phyloP scores from a whole-genome alignment of 345 rosid species.

The Passiflora organensis region DNA sequence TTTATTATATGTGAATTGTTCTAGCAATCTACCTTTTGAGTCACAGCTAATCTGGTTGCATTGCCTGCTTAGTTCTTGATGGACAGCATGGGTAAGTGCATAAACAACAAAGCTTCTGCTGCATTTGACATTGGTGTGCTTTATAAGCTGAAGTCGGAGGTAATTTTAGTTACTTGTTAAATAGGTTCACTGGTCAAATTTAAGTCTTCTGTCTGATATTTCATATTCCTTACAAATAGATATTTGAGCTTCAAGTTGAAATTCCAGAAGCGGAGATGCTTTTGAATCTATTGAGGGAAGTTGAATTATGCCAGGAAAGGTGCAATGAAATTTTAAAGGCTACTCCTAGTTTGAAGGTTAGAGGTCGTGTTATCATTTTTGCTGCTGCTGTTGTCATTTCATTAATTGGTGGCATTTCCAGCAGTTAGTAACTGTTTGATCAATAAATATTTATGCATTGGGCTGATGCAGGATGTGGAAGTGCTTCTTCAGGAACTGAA shows the following conservation, averaged over 20 bases:
- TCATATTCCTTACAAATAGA: constrained; percentile 33
- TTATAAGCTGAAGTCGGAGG: constrained; percentile 75
- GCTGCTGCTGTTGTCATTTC: constrained; percentile 7
- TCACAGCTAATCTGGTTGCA: constrained; percentile 15
- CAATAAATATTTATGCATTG: constrained; percentile 7
- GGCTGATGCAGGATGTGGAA: constrained; percentile 52
- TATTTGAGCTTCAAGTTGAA: constrained; percentile 62
- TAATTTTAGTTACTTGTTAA: constrained; percentile 21
- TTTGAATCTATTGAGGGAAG: constrained; percentile 43
- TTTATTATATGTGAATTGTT: background rate
- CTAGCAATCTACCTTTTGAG: background rate
- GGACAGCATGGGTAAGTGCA: constrained; percentile 43
- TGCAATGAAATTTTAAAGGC: constrained; percentile 51
- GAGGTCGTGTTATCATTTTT: constrained; percentile 5
- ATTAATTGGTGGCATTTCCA: too few species aligned
- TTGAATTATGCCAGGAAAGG: constrained; percentile 51
- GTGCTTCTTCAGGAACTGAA: constrained; percentile 49
- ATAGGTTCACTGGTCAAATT: constrained; percentile 8
- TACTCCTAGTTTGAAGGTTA: constrained; percentile 54
- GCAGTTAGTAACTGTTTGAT: background rate
- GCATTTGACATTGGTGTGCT: constrained; percentile 52
- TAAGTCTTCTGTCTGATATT: background rate
- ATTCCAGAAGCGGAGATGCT: constrained; percentile 56
- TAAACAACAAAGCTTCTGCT: constrained; percentile 33
- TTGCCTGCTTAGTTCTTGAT: constrained; percentile 49